Base-by-base conservation (phyloP, 2,329 filamentous ascomycete species). In the Blastomyces parvus region DNA sequence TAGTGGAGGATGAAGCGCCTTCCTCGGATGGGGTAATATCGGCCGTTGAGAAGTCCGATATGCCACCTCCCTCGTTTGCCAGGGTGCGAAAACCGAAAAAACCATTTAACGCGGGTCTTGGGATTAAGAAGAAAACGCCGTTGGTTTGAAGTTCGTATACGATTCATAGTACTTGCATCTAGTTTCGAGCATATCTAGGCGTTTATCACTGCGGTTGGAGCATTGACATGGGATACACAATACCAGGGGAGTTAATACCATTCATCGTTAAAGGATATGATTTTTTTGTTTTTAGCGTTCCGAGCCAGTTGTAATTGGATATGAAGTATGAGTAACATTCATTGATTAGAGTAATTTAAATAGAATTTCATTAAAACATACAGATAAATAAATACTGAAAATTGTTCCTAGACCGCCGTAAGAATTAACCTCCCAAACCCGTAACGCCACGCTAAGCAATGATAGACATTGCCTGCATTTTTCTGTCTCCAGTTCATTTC, bases 41-140 rank as follows among this genome's bases (percentile, higher is more conserved):
- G 27, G 69, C 72, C 42, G 74, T 71, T 62, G 78, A 79, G 61
- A 69, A 69, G 57, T 62, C 65, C 14, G 66, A 70, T 13, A 70
- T 70, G 62, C 80, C 81, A 67, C 79, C 85, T 1, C 86, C 88
- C 2, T 85, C 84, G 0, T 95, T 93, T 71, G 88, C 89, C 74
- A 82, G 89, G 65, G 84, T 86, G 53, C 82, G 88, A 59, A 96
- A 96, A 79, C 88, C 90, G 78, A 97, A 96, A 79, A 96, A 94
- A 76, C 86, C 94, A 64, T 84, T 88, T 63, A 80, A 86, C 0
- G 86, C 88, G 17, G 79, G 87, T 27, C 76, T 96, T 59, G 91
- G 92, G 0, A 92, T 97, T 70, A 97, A 96, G 80, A 94, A 90
- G 81, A 93, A 91, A 77, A 79, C 82, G 19, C 79, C 83, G 0